These are phyloP conservation scores for Calonectria henricotiae DNA, from an alignment of 2,329 filamentous ascomycete genomes.

Conservation along the genomic window DNA sequence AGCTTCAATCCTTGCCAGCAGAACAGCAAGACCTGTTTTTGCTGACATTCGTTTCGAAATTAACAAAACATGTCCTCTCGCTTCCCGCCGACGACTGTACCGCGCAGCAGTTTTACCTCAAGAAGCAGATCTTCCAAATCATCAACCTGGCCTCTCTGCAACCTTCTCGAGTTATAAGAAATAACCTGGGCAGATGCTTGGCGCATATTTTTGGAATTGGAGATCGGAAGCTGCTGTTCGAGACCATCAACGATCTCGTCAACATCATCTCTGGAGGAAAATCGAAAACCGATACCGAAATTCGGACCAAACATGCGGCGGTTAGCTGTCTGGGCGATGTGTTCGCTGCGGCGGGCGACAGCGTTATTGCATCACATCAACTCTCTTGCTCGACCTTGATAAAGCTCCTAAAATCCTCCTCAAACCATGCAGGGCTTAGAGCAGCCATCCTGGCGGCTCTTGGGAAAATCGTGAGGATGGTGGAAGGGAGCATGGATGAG, in stretches of 20 bases:
- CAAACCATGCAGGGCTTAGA: conserved; percentile 85
- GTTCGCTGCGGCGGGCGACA: conserved; percentile 94
- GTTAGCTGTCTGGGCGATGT: conserved; percentile 90
- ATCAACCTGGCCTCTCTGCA: conserved; percentile 87
- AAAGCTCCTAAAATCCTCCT: conserved; percentile 85
- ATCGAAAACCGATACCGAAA: conserved; percentile 81
- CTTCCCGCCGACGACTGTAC: conserved; percentile 87
- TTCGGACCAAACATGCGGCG: conserved; percentile 88
- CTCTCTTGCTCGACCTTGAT: conserved; percentile 81
- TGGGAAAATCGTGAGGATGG: conserved; percentile 82
- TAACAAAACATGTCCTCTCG: conserved; percentile 84
- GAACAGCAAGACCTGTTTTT: conserved; percentile 98
- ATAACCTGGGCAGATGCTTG: conserved; percentile 89
- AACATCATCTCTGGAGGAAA: conserved; percentile 82
- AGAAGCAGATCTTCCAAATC: conserved; percentile 95
- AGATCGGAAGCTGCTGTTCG: conserved; percentile 92
- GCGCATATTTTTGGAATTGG: conserved; percentile 87
- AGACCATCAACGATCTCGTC: conserved; percentile 92
- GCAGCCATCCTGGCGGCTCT: conserved; percentile 84
- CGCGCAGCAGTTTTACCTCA: conserved; percentile 90
- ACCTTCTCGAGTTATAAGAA: conserved; percentile 90
- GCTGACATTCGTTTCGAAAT: conserved; percentile 87
- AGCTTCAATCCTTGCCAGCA: conserved; percentile 89
- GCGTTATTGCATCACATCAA: conserved; percentile 87
- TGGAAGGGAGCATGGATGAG: conserved; percentile 87